Conservation (phyloP, 495 filamentous ascomycete genomes). For the Penicillium coffeae region DNA sequence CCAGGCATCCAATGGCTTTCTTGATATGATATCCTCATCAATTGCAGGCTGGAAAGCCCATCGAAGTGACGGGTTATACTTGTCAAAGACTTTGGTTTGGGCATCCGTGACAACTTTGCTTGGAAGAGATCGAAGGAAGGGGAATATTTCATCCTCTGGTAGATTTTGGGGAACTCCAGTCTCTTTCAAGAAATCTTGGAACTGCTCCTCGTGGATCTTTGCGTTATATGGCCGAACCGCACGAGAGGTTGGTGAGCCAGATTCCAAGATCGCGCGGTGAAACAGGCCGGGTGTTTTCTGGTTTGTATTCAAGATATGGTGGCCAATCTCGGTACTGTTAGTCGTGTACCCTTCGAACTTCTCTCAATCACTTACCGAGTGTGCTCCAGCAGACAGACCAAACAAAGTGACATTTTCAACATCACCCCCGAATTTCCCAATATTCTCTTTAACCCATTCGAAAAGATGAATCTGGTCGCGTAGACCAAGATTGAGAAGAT, state of each 20-base stretch:
- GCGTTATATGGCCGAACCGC: conserved; percentile 53
- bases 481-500: conserved; percentile 58
- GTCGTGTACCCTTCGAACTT: not conserved
- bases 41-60: conserved; percentile 70
- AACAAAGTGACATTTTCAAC: conserved; percentile 59
- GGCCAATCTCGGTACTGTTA: conserved; percentile 50
- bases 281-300: conserved; percentile 41
- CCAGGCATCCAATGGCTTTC: conserved; percentile 56
- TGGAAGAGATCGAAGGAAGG: conserved; percentile 48
- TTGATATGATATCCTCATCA: conserved; percentile 53
- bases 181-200: conserved; percentile 51
- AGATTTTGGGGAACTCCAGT: conserved; percentile 35
- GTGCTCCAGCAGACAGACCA: conserved; percentile 60
- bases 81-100: conserved; percentile 47
- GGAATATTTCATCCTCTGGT: conserved; percentile 43
- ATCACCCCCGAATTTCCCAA: conserved; percentile 57
- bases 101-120: conserved; percentile 43
- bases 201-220: conserved; percentile 56
- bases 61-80: conserved; percentile 51
- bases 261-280: conserved; percentile 60
- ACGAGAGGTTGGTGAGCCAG: conserved; percentile 58
- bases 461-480: conserved; percentile 58
- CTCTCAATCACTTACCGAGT: conserved; percentile 42
- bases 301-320: conserved; percentile 56
- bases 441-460: conserved; percentile 60